Percentiles rank a stretch among this genome's conserved stretches.
These are phyloP conservation scores for Chrysoporthe deuterocubensis DNA, from an alignment of 2,329 filamentous ascomycete species.

Conservation along the genomic window DNA sequence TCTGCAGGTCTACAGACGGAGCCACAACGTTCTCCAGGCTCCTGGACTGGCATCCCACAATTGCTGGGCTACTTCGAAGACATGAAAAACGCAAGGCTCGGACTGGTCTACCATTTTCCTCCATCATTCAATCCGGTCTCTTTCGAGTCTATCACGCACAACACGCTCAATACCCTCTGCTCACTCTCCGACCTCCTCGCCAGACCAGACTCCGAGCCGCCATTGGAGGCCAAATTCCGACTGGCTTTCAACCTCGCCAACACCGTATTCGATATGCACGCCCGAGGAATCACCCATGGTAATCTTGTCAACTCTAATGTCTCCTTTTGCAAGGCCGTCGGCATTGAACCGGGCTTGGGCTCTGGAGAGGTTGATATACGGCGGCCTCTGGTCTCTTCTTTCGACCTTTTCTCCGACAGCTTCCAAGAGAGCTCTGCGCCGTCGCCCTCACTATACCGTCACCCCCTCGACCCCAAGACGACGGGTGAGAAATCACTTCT, in stretches of 20 bases:
- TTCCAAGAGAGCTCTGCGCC: conserved; percentile 39
- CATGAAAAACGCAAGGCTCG: conserved; percentile 69
- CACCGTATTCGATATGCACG: conserved; percentile 75
- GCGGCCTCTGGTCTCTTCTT: conserved; percentile 72
- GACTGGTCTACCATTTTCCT: conserved; percentile 76
- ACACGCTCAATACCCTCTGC: conserved; percentile 54
- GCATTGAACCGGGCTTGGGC: conserved; percentile 45
- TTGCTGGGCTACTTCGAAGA: conserved; percentile 77
- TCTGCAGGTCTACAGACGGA: conserved; percentile 61
- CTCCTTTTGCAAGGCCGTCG: conserved; percentile 61
- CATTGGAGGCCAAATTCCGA: conserved; percentile 75
- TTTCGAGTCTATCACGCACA: conserved; percentile 55
- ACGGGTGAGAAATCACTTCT: conserved; percentile 51
- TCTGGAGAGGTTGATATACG: conserved; percentile 64
- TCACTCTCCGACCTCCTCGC: conserved; percentile 60
- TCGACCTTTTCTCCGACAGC: conserved; percentile 70
- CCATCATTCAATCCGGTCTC: conserved; percentile 64
- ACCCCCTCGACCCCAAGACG: conserved; percentile 65
- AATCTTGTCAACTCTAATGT: conserved; percentile 71
- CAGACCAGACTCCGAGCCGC: conserved; percentile 61
- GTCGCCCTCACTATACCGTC: conserved; percentile 59
- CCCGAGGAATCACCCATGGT: conserved; percentile 70
- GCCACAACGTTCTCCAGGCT: conserved; percentile 53
- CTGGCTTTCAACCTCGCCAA: conserved; percentile 74
- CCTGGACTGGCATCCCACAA: conserved; percentile 65